phyloP scores from a whole-genome alignment of 257 asterid species.

The Solanum chilense region DNA sequence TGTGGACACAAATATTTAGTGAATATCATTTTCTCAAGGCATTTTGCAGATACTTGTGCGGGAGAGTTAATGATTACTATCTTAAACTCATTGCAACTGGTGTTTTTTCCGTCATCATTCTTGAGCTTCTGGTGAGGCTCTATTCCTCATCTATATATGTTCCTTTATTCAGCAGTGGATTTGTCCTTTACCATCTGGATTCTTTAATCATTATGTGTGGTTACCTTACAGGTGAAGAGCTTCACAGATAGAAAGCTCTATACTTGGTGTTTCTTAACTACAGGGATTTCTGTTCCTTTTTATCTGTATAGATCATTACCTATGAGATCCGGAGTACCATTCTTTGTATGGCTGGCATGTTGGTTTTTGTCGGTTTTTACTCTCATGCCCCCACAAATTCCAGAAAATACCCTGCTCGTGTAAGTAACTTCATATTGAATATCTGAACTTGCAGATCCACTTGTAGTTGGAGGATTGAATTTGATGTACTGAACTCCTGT shows the following conservation, averaged over 20 bases:
- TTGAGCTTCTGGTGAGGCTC: conserved; percentile 76
- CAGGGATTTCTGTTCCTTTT: conserved; percentile 56
- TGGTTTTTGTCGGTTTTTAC: conserved; percentile 83
- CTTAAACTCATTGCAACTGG: conserved; percentile 34
- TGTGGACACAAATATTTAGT: conserved; percentile 76
- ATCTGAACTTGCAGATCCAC: neutral
- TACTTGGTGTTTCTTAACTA: conserved; percentile 74
- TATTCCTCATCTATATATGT: neutral
- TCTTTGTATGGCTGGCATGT: conserved; percentile 57
- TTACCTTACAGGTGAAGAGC: conserved; percentile 65
- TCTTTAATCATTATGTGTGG: neutral
- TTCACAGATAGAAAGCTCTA: conserved; percentile 76
- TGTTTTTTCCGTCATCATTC: conserved; percentile 53
- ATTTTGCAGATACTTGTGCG: conserved; percentile 41
- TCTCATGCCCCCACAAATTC: conserved; percentile 98
- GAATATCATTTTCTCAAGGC: conserved; percentile 63
- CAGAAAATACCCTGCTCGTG: conserved; percentile 85
- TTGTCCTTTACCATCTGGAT: conserved; percentile 3
- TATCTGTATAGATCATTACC: conserved; percentile 49
- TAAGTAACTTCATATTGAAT: conserved; percentile 23
- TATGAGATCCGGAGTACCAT: conserved; percentile 44
- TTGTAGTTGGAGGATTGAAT: neutral
- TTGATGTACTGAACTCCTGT: neutral
- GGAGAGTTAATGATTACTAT: conserved; percentile 33
- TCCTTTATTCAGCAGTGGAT: conserved; percentile 1